These are phyloP conservation scores for Sporothrix pallida DNA, from an alignment of 2,329 filamentous ascomycete genomes.

Conservation along the genomic window DNA sequence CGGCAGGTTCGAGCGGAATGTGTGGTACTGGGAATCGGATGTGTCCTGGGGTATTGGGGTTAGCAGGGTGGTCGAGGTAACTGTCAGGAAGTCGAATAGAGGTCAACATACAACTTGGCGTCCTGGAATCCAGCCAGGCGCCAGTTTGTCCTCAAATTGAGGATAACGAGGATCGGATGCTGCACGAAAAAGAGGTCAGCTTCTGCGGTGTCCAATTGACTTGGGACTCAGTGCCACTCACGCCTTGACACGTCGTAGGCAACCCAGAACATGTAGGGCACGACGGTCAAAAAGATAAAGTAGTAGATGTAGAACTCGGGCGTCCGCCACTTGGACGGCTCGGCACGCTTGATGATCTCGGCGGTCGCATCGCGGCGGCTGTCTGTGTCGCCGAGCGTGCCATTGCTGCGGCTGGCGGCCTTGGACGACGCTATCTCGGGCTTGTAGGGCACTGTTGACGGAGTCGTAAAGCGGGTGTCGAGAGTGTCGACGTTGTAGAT, in stretches of 20 bases:
- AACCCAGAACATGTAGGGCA: conserved; percentile 92
- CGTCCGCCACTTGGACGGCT: conserved; percentile 80
- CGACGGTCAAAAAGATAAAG: conserved; percentile 64
- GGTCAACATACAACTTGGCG: conserved; percentile 74
- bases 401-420: conserved; percentile 45
- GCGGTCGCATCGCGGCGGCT: conserved; percentile 22
- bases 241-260: conserved; percentile 84
- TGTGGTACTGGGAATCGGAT: conserved; percentile 84
- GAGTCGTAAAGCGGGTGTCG: conserved; percentile 61
- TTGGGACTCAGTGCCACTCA: conserved; percentile 48
- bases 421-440: conserved; percentile 51
- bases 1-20: conserved; percentile 85
- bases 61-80: conserved; percentile 21
- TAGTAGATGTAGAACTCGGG: conserved; percentile 86
- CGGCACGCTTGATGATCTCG: conserved; percentile 47
- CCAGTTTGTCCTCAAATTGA: conserved; percentile 73
- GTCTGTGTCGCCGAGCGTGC: conserved; percentile 44
- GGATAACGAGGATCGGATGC: conserved; percentile 81
- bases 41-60: conserved; percentile 67
- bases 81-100: neutral
- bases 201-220: too few species aligned
- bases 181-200: conserved; percentile 47
- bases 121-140: conserved; percentile 87
- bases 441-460: conserved; percentile 71
- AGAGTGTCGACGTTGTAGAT: conserved; percentile 56